A percentile compares a stretch with the other conserved stretches of the same genome.
These are phyloP conservation scores for Colletotrichum liaoningense DNA, from an alignment of 2,329 filamentous ascomycete genomes.

Conservation along the genomic window DNA sequence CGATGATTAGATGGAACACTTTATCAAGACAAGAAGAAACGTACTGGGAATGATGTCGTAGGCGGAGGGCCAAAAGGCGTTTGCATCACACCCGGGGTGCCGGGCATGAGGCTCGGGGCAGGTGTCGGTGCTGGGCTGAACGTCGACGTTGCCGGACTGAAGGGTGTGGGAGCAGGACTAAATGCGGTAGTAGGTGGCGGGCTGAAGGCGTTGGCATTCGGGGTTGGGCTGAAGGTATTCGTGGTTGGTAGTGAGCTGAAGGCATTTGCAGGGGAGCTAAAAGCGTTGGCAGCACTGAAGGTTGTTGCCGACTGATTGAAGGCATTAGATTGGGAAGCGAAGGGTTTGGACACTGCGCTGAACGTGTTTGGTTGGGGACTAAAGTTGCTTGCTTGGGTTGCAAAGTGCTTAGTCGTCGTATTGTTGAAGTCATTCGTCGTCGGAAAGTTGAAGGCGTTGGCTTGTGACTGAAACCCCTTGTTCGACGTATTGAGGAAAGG, in stretches of 20 bases:
- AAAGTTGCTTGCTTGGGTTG: constrained; percentile 6
- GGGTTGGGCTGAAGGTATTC: constrained; percentile 1
- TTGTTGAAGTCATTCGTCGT: constrained; percentile 15
- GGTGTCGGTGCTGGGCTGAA: constrained; percentile 34
- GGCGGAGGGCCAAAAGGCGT: constrained; percentile 33
- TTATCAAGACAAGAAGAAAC: not conserved
- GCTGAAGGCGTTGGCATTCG: constrained; percentile 22
- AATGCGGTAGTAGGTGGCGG: constrained; percentile 21
- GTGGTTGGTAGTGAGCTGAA: constrained; percentile 19
- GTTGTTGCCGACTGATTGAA: constrained; percentile 2
- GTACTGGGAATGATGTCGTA: constrained; percentile 33
- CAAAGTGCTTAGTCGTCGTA: constrained; percentile 1
- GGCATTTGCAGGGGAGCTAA: constrained; percentile 8
- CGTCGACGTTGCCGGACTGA: constrained; percentile 24
- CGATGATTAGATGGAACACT: constrained; percentile 12
- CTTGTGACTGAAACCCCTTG: constrained; percentile 4
- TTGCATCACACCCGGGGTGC: constrained; percentile 22
- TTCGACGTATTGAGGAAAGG: not conserved
- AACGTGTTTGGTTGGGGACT: not conserved
- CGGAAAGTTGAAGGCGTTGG: not conserved
- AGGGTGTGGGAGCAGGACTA: constrained; percentile 24
- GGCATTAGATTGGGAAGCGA: not conserved
- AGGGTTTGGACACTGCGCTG: constrained; percentile 1
- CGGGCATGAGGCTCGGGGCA: constrained; percentile 24
- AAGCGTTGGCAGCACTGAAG: constrained; percentile 10